These are phyloP conservation scores for Cytospora schulzeri DNA, from an alignment of 2,329 filamentous ascomycete species.

Conservation along the genomic window DNA sequence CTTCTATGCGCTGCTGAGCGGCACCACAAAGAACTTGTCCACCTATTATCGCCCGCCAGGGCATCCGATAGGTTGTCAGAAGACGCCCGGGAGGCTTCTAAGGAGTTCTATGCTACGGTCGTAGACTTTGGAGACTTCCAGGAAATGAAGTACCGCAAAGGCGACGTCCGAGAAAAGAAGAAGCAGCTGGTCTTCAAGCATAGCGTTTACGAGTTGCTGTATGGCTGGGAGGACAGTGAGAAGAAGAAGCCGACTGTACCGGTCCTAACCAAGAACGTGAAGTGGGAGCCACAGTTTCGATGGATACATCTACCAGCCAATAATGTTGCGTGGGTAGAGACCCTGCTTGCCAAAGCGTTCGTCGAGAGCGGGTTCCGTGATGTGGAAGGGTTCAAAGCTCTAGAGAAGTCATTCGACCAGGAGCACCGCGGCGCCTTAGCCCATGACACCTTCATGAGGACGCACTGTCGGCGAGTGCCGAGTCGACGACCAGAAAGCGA, in stretches of 20 bases:
- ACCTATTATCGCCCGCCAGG: constrained; percentile 42
- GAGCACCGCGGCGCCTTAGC: constrained; percentile 60
- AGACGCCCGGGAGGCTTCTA: constrained; percentile 47
- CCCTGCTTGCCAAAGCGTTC: constrained; percentile 64
- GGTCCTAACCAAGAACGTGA: constrained; percentile 47
- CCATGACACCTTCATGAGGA: constrained; percentile 65
- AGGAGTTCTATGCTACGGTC: constrained; percentile 53
- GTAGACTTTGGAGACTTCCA: constrained; percentile 52
- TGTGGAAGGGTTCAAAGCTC: constrained; percentile 63
- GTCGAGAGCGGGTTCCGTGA: constrained; percentile 65
- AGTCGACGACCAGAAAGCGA: constrained; percentile 39
- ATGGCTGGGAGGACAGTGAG: constrained; percentile 45
- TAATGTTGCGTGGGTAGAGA: constrained; percentile 63
- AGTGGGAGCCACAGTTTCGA: constrained; percentile 50
- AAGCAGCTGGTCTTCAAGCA: constrained; percentile 49
- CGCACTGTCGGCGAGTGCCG: constrained; percentile 55
- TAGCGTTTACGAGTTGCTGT: constrained; percentile 54
- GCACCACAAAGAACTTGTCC: constrained; percentile 40
- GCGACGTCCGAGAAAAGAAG: constrained; percentile 26
- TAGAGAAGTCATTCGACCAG: constrained; percentile 63
- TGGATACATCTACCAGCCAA: constrained; percentile 58
- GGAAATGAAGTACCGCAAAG: constrained; percentile 23
- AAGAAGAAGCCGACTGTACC: constrained; percentile 50
- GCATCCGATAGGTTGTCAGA: constrained; percentile 39
- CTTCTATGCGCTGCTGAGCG: constrained; percentile 46